Base-by-base conservation (phyloP, 2,329 filamentous ascomycete species). In the Bipolaris bicolor region DNA sequence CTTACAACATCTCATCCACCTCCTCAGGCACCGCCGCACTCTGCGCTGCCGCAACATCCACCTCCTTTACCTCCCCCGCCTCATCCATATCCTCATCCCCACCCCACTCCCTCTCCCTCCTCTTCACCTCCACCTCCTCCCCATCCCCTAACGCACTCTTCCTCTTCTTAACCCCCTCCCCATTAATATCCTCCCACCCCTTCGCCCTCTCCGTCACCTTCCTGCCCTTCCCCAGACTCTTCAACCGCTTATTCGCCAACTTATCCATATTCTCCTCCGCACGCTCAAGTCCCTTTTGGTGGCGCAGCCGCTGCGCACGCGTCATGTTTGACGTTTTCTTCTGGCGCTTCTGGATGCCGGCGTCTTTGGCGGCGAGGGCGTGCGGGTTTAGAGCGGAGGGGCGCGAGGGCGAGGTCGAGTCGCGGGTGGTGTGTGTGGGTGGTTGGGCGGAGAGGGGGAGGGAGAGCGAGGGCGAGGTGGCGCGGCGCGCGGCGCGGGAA, bases 401-500 rank as follows among this genome's bases (percentile, higher is more conserved):
- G 58, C 66, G 52, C 1, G 63, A 58, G 2, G 65, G 66, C 4
- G 67, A 71, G 13, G 70, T 63, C 5, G 74, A 71, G 51, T 70
- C 67, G 11, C 68, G 65, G 7, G 69, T 67, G 46, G 68, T 79
- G 57, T 85, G 79, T 20, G 54, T 31, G 15, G 58, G 56, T 20
- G 52, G 49, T 71, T 89, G 89, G 20, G 90, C 81, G 6, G 88
- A 89, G 77, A 90, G 90, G 81, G 91, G 88, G 41, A 85, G 84
- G 77, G 90, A 79, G 76, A 91, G 87, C 68, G 86, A 82, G 24
- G 89, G 88, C 3, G 88, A 90, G 15, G 86, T 86, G 45, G 87
- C 90, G 63, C 90, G 87, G 70, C 90, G 86, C 39, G 89, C 89
- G 57, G 89, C 89, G 63, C 90, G 88, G 51, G 90, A 93, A 79